Base-by-base conservation (phyloP, 192 early-diverging fungal species). In the Ambispora gerdemannii region DNA sequence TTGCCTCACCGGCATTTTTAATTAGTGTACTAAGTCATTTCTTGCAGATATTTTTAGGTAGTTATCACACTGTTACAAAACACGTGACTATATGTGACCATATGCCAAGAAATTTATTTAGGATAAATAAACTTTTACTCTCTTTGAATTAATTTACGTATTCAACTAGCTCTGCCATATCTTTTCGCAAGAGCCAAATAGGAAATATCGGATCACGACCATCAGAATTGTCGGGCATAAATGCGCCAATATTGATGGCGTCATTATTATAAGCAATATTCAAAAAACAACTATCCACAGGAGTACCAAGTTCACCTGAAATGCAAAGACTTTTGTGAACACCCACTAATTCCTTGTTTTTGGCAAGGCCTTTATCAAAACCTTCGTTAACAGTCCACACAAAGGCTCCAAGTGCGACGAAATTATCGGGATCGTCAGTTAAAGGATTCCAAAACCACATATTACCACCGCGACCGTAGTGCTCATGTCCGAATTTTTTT, bases 321-420 rank as follows among this genome's bases (percentile, higher is more conserved):
- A 59, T 31, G 20, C 56, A 59, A 27, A 59, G 56, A 59, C 56
- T 59, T n/a, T n/a, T n/a, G n/a, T n/a, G n/a, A n/a, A n/a, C n/a
- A n/a, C n/a, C n/a, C n/a, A n/a, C n/a, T n/a, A n/a, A n/a, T n/a
- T n/a, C n/a, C n/a, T n/a, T n/a, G n/a, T n/a, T n/a, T n/a, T n/a
- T n/a, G n/a, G n/a, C n/a, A n/a, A n/a, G n/a, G n/a, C n/a, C n/a
- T n/a, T n/a, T n/a, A n/a, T n/a, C n/a, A n/a, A n/a, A n/a, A n/a
- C n/a, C n/a, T n/a, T n/a, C n/a, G n/a, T n/a, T n/a, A n/a, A n/a
- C n/a, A n/a, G n/a, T n/a, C n/a, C n/a, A n/a, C n/a, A n/a, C n/a
- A n/a, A n/a, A n/a, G n/a, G n/a, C n/a, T n/a, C n/a, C n/a, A n/a
- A n/a, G n/a, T n/a, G n/a, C n/a, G n/a, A n/a, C n/a, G n/a, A n/a